Evolutionary conservation across 495 filamentous ascomycete species (phyloP), one percentile per base, ranked within the genome.

Genomic region (Lepidopterella palustris): DNA sequence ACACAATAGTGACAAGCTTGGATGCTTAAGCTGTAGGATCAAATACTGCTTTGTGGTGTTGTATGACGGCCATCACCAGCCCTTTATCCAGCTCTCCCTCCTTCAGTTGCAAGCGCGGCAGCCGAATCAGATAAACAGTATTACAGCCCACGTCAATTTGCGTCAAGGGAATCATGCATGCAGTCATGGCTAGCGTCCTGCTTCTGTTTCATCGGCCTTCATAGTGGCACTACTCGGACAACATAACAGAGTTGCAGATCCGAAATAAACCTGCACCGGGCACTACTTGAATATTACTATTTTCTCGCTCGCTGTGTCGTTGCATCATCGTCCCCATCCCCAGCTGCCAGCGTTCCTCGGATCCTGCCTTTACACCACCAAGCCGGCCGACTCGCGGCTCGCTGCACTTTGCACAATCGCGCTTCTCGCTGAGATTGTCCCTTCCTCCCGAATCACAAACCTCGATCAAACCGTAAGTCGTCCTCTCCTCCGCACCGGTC

Each of bases 271-370:
- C 35, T 42, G 35, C 35, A 18, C 35, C 35, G 31, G 31, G 31
- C 15, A 11, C 9, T 42, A 18, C 35, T 18, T 42, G 18, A 42
- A 11, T 42, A 18, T 18, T 15, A 42, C 35, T 42, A 3, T 42
- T 42, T 11, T 42, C 13, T 42, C 3, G 23, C 20, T 24, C 23
- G 20, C 0, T 18, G 20, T 13, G 47, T 27, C 21, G 47, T 50
- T 50, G 47, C 47, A 50, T 50, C 47, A 50, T 50, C 47, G 47
- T 25, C 26, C 47, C 47, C 47, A 50, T 50, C 47, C 23, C 26
- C 47, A 24, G 6, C 26, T 24, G 20, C 47, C 47, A 50, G 47
- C 47, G 23, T 25, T 25, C 47, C 13, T 18, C 35, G 35, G 9
- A 42, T 18, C 47, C 15, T 18, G 25, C 20, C 47, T 50, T 6